Percentiles rank a stretch among this genome's conserved stretches.
Conservation (phyloP, 768 basidiomycete genomes). For the Russula abietina region DNA sequence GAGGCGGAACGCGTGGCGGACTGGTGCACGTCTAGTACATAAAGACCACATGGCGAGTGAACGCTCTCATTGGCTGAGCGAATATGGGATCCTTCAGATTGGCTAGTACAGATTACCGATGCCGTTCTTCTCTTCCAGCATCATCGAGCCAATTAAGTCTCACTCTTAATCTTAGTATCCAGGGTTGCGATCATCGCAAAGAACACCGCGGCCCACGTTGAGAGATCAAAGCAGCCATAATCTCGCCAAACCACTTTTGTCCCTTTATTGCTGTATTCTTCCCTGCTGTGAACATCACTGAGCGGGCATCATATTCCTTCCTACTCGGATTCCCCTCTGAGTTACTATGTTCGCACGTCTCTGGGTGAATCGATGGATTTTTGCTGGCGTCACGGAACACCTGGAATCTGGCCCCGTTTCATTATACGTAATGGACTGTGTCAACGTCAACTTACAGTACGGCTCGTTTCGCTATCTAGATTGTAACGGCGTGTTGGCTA, state of each 20-base stretch:
- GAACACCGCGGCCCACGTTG: neutral
- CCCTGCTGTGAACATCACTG: neutral
- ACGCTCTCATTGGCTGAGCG: neutral
- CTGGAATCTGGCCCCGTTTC: neutral
- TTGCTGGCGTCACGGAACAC: neutral
- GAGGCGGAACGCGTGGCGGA: too few species aligned
- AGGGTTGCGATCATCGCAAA: neutral
- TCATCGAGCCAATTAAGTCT: neutral
- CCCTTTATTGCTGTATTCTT: neutral
- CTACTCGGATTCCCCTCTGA: neutral
- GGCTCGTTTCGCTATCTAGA: neutral
- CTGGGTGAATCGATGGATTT: neutral
- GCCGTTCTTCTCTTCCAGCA: neutral
- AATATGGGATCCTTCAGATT: neutral
- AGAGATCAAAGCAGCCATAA: neutral
- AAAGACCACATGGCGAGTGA: neutral
- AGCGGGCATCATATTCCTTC: neutral
- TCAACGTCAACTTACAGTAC: neutral
- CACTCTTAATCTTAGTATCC: neutral
- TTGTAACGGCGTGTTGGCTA: neutral
- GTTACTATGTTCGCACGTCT: neutral
- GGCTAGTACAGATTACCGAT: neutral
- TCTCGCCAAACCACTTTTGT: neutral
- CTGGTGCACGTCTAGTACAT: neutral
- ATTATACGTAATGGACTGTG: neutral